Evolutionary conservation across 1,139 yeast species (phyloP).

Genomic region (Yarrowia galli): DNA sequence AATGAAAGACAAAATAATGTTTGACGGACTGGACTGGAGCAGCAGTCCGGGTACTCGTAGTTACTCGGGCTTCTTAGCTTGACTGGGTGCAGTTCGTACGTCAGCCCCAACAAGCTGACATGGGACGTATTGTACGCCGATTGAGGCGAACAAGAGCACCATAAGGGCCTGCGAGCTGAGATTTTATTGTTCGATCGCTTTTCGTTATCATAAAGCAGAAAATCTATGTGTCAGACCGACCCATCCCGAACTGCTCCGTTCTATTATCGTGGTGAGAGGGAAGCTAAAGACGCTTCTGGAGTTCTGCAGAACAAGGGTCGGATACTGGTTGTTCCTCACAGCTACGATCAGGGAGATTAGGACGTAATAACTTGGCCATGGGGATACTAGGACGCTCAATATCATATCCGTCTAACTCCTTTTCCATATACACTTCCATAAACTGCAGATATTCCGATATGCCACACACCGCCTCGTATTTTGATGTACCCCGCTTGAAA

Average conservation of each 20-base stretch:
- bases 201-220: neutral
- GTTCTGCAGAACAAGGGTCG: neutral
- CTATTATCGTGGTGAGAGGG: neutral
- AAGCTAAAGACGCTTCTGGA: slow-evolving; percentile 10
- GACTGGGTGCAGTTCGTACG: too few species aligned
- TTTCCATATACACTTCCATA: too few species aligned
- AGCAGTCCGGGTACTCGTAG: too few species aligned
- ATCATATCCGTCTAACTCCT: too few species aligned
- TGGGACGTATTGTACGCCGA: too few species aligned
- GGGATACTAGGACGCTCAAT: too few species aligned
- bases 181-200: neutral
- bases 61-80: too few species aligned
- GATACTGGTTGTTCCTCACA: neutral
- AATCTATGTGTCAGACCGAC: neutral
- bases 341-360: too few species aligned
- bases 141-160: too few species aligned
- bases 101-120: neutral
- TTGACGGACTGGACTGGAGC: too few species aligned
- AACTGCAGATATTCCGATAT: neutral
- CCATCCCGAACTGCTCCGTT: slow-evolving; percentile 12
- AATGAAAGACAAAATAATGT: neutral
- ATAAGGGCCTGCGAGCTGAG: too few species aligned
- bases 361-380: too few species aligned
- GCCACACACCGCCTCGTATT: neutral
- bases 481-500: slow-evolving; percentile 7